Evolutionary conservation across 106 monocot species (phyloP), one percentile per base, ranked within the genome.

Genomic region (Dactylorhiza incarnata): DNA sequence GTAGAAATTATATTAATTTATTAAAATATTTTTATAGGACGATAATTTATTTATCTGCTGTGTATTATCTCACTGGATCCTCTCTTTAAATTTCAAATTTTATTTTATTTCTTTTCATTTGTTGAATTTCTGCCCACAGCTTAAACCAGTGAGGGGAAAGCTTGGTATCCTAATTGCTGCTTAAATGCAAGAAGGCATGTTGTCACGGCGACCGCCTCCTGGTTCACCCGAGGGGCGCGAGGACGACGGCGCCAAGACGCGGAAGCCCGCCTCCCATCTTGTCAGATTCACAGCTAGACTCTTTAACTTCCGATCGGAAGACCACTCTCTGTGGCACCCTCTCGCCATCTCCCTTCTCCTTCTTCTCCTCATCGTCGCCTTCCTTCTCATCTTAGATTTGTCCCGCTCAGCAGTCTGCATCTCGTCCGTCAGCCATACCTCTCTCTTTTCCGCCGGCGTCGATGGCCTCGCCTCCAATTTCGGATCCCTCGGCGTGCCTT

Each of bases 401-500:
- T 48, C 1, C 20, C 53, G 74, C 24, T 53, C 53, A 12, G 51
- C 51, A 23, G 52, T 55, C 51, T 74, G 74, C 74, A 5, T 74
- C 26, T 48, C n/a, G 29, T 74, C 74, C 54, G 9, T 51, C 53
- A 15, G 54, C 7, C 5, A 54, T 11, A 5, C 54, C 25, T 26
- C 24, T 22, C 54, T 74, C 37, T 29, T 74, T 47, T 51, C 53
- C 52, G 2, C 53, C 37, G 17, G 53, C 20, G 54, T 6, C 16
- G 26, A 55, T 15, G 53, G 37, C 23, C 53, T 53, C 15, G 12
- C 74, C 74, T 74, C 49, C 54, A 48, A 74, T 51, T 74, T 74
- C 53, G 74, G 74, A 51, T 74, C 43, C 74, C 74, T 74, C 14
- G 74, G 74, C 51, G 24, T 74, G 9, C 74, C 74, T 55, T 74